A percentile compares a stretch with the other conserved stretches of the same genome.
Evolutionary conservation across 2,329 filamentous ascomycete genomes (phyloP).

Genomic region (Myriosclerotinia curreyana): DNA sequence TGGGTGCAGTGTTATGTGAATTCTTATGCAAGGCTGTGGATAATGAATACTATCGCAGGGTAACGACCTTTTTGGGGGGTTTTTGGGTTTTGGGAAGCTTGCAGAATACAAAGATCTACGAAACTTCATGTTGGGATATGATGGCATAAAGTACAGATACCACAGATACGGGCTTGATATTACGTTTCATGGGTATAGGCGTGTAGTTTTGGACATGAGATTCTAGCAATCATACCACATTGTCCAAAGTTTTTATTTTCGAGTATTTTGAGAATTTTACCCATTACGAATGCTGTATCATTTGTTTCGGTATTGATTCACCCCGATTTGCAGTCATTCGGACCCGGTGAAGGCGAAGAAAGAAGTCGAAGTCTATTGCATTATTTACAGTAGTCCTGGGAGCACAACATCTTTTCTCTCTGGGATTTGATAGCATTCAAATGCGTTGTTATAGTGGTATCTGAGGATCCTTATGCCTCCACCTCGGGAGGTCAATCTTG

Average conservation of each 20-base stretch:
- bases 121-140: neutral
- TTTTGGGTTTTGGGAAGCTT: neutral
- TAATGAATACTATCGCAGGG: neutral
- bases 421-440: neutral
- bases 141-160: neutral
- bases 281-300: neutral
- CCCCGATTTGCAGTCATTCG: neutral
- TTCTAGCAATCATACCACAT: neutral
- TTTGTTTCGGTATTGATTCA: neutral
- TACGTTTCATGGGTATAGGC: neutral
- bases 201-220: neutral
- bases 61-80: neutral
- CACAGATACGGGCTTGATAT: neutral
- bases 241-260: neutral
- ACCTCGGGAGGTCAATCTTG: no score
- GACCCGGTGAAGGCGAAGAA: no score
- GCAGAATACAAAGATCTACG: neutral
- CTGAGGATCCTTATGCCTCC: no score
- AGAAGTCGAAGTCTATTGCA: neutral
- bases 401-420: neutral
- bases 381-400: neutral
- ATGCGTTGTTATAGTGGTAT: neutral
- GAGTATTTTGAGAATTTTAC: neutral
- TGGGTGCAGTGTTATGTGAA: slow-evolving; percentile 20
- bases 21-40: neutral